Conservation (phyloP, 805 yeast species). For the Candida fluviatilis region DNA sequence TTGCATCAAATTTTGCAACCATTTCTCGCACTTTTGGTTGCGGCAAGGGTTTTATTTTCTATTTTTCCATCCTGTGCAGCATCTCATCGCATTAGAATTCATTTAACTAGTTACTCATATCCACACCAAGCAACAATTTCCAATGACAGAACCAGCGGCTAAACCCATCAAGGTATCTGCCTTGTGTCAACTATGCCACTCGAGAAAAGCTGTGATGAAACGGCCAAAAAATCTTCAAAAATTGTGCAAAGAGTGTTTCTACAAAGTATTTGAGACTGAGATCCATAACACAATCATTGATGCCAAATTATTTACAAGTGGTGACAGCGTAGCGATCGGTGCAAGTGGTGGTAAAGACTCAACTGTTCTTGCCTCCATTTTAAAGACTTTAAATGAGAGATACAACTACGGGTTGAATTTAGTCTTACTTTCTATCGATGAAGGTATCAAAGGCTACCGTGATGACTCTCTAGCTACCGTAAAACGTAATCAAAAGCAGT, state of each 20-base stretch:
- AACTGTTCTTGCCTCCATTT: constrained; percentile 85
- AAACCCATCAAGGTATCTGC: constrained; percentile 34
- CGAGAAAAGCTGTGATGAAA: constrained; percentile 78
- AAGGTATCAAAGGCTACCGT: constrained; percentile 94
- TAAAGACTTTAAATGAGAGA: constrained; percentile 84
- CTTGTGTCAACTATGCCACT: constrained; percentile 80
- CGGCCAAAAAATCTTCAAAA: constrained; percentile 91
- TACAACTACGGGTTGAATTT: constrained; percentile 84
- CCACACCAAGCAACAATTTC: neutral
- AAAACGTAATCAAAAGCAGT: constrained; percentile 84
- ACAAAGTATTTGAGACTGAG: constrained; percentile 87
- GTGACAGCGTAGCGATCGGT: constrained; percentile 93
- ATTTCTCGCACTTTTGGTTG: neutral
- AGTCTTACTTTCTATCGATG: constrained; percentile 84
- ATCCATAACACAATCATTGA: constrained; percentile 83
- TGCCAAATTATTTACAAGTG: constrained; percentile 65
- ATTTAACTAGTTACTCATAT: neutral
- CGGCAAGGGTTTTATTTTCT: neutral
- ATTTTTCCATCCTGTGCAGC: neutral
- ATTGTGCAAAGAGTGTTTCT: constrained; percentile 88
- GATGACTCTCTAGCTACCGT: constrained; percentile 98
- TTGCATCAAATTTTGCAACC: too few species aligned
- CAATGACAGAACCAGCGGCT: constrained; percentile 7
- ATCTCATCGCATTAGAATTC: neutral
- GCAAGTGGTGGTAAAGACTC: constrained; percentile 99